phyloP scores from a whole-genome alignment of 495 filamentous ascomycete genomes.

The Xeromyces bisporus region DNA sequence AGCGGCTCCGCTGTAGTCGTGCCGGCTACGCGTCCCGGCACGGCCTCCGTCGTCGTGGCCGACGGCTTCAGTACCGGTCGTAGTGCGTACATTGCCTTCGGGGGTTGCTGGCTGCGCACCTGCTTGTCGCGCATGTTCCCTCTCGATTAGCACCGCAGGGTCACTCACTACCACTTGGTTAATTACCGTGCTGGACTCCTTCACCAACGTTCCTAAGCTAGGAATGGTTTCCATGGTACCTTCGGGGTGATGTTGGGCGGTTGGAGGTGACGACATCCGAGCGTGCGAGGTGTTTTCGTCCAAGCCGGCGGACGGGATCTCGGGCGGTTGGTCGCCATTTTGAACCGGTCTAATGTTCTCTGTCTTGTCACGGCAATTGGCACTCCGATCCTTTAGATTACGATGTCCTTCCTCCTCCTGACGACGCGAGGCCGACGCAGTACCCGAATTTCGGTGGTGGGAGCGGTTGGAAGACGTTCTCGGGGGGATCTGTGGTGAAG shows the following conservation, averaged over 20 bases:
- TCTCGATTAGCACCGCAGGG: conserved; percentile 57
- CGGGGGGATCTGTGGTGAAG: conserved; percentile 24
- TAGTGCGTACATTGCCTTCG: conserved; percentile 30
- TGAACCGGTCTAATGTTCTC: conserved; percentile 16
- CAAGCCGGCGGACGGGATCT: conserved; percentile 11
- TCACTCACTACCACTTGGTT: conserved; percentile 65
- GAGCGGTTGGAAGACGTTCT: conserved; percentile 28
- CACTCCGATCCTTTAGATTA: conserved; percentile 9
- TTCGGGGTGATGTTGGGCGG: conserved; percentile 7
- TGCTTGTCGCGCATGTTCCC: conserved; percentile 55
- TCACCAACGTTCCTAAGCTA: conserved; percentile 13
- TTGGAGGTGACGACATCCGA: conserved; percentile 4
- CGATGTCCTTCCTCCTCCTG: conserved; percentile 16
- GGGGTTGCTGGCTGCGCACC: conserved; percentile 40
- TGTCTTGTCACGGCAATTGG: conserved; percentile 19
- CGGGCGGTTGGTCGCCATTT: conserved; percentile 11
- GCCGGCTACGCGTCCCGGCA: conserved; percentile 49
- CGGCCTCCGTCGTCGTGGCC: conserved; percentile 45
- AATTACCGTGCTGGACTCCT: conserved; percentile 39
- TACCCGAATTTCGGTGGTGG: conserved; percentile 15
- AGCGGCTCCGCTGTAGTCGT: conserved; percentile 47
- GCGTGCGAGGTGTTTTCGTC: conserved; percentile 5
- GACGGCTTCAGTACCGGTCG: conserved; percentile 30
- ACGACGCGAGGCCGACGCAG: conserved; percentile 18
- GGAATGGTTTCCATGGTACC: conserved; percentile 11